These are phyloP conservation scores for Penicillium simplicissimum DNA, from an alignment of 495 filamentous ascomycete species.

Conservation along the genomic window DNA sequence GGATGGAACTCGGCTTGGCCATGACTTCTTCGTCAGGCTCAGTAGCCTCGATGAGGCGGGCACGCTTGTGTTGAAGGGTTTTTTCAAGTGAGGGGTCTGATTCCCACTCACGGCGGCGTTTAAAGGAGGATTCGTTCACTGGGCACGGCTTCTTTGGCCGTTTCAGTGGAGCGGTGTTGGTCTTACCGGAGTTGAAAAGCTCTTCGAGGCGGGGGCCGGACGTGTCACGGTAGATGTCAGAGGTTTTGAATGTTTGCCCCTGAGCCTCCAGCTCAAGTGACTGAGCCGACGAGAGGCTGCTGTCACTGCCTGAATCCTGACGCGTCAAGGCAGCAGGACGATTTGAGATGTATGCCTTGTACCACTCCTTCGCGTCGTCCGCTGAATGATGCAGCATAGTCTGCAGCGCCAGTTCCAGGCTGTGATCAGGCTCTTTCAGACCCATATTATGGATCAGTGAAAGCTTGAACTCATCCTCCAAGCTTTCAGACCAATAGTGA, in stretches of 20 bases:
- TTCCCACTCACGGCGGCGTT: conserved; percentile 34
- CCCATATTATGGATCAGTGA: conserved; percentile 24
- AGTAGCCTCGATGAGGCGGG: conserved; percentile 23
- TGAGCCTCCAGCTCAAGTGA: conserved; percentile 35
- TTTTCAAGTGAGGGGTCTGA: conserved; percentile 29
- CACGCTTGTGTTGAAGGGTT: conserved; percentile 30
- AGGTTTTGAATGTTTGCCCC: conserved; percentile 20
- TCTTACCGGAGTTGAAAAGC: conserved; percentile 29
- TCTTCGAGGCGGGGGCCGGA: conserved; percentile 25
- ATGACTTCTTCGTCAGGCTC: conserved; percentile 18
- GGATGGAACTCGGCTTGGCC: conserved; percentile 15
- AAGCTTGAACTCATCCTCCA: conserved; percentile 25
- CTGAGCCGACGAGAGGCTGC: conserved; percentile 46
- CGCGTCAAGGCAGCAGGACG: background rate
- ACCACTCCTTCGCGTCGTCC: conserved; percentile 22
- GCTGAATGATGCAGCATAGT: conserved; percentile 17
- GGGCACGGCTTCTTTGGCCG: conserved; percentile 24
- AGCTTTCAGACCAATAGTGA: conserved; percentile 24
- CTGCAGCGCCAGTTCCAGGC: conserved; percentile 16
- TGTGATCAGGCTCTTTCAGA: conserved; percentile 1
- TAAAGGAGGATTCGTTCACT: conserved; percentile 22
- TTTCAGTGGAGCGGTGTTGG: conserved; percentile 33
- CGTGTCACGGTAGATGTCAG: conserved; percentile 32
- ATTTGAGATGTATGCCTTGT: conserved; percentile 1
- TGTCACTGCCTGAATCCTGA: conserved; percentile 40